Conservation (phyloP, 2,329 filamentous ascomycete genomes). For the Beauveria brongniartii region DNA sequence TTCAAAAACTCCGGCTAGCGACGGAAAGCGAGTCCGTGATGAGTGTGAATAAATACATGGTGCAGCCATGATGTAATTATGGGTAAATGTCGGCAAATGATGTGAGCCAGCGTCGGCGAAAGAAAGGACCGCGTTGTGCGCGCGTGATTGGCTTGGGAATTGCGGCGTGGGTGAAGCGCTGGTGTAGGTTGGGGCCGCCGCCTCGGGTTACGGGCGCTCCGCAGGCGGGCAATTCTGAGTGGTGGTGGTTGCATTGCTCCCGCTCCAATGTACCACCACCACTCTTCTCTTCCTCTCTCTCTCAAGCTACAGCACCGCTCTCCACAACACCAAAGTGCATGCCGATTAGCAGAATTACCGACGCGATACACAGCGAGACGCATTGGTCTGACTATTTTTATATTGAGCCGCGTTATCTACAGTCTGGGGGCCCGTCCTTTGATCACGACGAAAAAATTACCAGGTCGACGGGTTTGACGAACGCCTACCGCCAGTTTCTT, state of each 20-base stretch:
- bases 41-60: not conserved
- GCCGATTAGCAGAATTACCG: not conserved
- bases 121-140: conserved; percentile 10
- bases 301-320: conserved; percentile 3
- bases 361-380: not conserved
- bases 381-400: not conserved
- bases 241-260: not conserved
- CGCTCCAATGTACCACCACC: not conserved
- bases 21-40: not conserved
- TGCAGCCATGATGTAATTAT: conserved; percentile 5
- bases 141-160: conserved; percentile 9
- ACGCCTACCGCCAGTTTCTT: not conserved
- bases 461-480: not conserved
- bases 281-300: not conserved
- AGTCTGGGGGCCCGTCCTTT: not conserved
- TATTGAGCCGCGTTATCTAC: not conserved
- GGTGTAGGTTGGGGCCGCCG: not conserved
- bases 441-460: not conserved
- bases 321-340: not conserved
- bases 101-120: conserved; percentile 11
- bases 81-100: conserved; percentile 10
- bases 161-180: not conserved
- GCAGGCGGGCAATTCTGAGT: conserved; percentile 1
- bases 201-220: not conserved
- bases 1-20: not conserved